Base-by-base conservation (phyloP, 345 rosid species). In the Passiflora organensis region DNA sequence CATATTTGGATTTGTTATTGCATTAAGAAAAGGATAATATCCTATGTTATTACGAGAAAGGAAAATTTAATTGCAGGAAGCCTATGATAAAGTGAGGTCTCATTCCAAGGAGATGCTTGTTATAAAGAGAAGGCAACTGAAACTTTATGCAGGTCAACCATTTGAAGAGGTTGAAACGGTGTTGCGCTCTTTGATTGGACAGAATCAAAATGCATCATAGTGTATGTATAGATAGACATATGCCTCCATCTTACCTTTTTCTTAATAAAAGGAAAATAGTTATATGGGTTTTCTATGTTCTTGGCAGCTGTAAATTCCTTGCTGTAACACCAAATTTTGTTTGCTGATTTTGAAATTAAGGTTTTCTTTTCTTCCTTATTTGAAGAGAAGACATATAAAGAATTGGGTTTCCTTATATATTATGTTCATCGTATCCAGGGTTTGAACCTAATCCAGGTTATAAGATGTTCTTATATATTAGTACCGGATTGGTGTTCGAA, bases 141-240 rank as follows among this genome's bases (percentile, higher is more conserved):
- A 70, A 42, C 79, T 87, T 53, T 85, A 83, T 48, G 95, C 78
- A 10, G 96, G 95, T 16, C 89, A 91, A 39, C 87, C 95, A 48
- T 71, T 85, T 46, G 73, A 65, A 0, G 89, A 81, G 20, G 96
- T 80, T 44, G 95, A 91, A 71, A 79, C 61, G 65, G 84, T 84
- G 22, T 52, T 91, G 63, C 67, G 32, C 39, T 74, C 78, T 60
- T 68, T 87, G 72, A 61, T 87, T 58, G 55, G 73, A 62, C 67
- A 61, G 51, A 64, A 68, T 56, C 41, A 47, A 43, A 53, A 47
- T 15, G 20, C 38, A 5, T 16, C 16, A 28, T n/a, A 18, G n/a
- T 6, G 20, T 13, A 4, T n/a, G 16, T 1, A 48, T 23, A 24
- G 53, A 6, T 48, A 22, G 21, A 1, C 43, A 6, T 9, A 37